Base-by-base conservation (phyloP, 306 rosid species). In the Astragalus membranaceus region DNA sequence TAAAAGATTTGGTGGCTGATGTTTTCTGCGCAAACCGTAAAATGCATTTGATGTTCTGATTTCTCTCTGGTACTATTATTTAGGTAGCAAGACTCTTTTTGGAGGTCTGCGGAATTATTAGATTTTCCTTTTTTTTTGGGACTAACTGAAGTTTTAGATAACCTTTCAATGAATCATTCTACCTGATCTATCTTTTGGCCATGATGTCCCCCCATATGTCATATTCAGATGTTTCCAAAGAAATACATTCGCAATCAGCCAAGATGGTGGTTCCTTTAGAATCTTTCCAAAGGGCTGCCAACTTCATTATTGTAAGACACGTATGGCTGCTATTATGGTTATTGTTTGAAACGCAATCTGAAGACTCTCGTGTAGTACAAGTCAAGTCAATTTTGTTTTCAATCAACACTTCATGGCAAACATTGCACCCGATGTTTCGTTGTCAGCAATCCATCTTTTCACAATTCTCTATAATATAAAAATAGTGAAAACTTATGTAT, bases 321-420 rank as follows among this genome's bases (percentile, higher is more conserved):
- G 66, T 50, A 26, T 26, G 8, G 8, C 30, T 10, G 30, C 51
- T 13, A 9, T 2, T 0, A 0, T 54, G 11, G 0, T 35, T 10
- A 29, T 42, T 48, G 53, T 14, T 68, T 5, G 65, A 43, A 51
- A 58, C 67, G 79, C 68, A 60, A 48, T 26, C 64, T 5, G 35
- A 26, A 41, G 49, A 16, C 61, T 14, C 79, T 64, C 76, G 67
- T 72, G 70, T 51, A 51, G 74, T 49, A 63, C 82, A 72, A 72
- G 69, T 60, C 60, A 77, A 61, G 58, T 39, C 7, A 57, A 4
- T 13, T 44, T 13, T 44, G 26, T 1, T 37, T 51, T 51, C 29
- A 39, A 50, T 62, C 62, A 47, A 35, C 17, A 10, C 33, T 37
- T 39, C 37, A 30, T 33, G 68, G 50, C 67, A 61, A 17, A 39